These are phyloP conservation scores for Arabidopsis lyrata DNA, from an alignment of 441 rosid genomes.

Conservation along the genomic window DNA sequence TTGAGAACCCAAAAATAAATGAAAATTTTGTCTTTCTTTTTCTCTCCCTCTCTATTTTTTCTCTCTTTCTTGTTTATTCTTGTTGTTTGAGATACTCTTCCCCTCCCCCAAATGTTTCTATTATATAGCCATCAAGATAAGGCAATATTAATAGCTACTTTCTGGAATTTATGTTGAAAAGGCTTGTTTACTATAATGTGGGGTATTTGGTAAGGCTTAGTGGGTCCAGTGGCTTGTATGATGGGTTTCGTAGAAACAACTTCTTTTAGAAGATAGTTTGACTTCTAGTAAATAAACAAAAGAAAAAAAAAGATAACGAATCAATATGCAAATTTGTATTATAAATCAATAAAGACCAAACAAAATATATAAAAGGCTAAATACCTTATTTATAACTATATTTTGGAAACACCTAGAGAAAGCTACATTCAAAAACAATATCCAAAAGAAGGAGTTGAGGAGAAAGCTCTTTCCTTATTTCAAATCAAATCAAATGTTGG, in stretches of 20 bases:
- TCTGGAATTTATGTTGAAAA: background rate
- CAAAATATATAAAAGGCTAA: too few species aligned
- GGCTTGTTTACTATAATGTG: background rate
- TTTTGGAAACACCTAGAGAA: too few species aligned
- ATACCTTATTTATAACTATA: too few species aligned
- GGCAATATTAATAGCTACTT: background rate
- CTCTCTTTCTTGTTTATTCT: background rate
- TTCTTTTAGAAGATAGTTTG: background rate
- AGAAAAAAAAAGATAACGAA: background rate
- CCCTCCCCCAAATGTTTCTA: background rate
- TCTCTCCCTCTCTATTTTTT: too few species aligned
- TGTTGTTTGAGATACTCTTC: too few species aligned
- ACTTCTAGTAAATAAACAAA: constrained; percentile 12
- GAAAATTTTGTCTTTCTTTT: too few species aligned
- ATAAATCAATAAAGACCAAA: too few species aligned
- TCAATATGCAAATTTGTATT: too few species aligned
- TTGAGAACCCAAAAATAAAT: too few species aligned
- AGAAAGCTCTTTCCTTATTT: background rate
- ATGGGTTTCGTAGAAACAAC: background rate
- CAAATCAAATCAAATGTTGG: background rate
- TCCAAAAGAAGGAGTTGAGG: background rate
- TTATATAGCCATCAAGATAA: constrained; percentile 6
- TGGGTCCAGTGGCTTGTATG: constrained; percentile 17
- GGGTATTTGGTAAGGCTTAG: background rate
- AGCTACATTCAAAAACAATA: too few species aligned